A percentile compares a stretch with the other conserved stretches of the same genome.
Conservation (phyloP, 805 yeast species). For the Suhomyces pyralidae region DNA sequence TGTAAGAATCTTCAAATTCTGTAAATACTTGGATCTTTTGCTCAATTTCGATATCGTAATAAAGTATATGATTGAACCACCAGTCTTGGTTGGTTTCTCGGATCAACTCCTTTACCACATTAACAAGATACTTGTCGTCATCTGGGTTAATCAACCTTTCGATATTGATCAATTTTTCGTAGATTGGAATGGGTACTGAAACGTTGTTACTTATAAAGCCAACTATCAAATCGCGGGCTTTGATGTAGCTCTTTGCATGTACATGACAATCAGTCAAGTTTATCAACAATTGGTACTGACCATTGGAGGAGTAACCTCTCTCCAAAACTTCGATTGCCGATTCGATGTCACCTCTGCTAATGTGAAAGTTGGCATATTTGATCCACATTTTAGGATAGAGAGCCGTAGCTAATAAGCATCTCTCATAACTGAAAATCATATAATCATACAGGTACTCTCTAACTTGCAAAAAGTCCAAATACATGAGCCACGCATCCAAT, state of each 20-base stretch:
- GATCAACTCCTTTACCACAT: slow-evolving; percentile 29
- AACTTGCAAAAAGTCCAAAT: slow-evolving; percentile 52
- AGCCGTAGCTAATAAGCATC: slow-evolving; percentile 48
- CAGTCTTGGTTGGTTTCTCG: slow-evolving; percentile 30
- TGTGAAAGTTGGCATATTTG: slow-evolving; percentile 44
- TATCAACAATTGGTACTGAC: slow-evolving; percentile 27
- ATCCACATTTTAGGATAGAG: slow-evolving; percentile 49
- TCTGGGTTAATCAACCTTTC: slow-evolving; percentile 31
- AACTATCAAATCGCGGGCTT: slow-evolving; percentile 37
- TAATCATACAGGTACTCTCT: slow-evolving; percentile 20
- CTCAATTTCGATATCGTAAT: slow-evolving; percentile 19
- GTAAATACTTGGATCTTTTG: slow-evolving; percentile 20
- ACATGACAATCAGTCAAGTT: slow-evolving; percentile 46
- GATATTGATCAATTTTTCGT: slow-evolving; percentile 41
- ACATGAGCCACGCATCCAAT: slow-evolving; percentile 56
- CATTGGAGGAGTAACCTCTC: slow-evolving; percentile 30
- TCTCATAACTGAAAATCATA: slow-evolving; percentile 39
- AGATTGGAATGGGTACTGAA: slow-evolving; percentile 31
- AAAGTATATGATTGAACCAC: slow-evolving; percentile 32
- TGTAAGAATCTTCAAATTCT: slow-evolving; percentile 15
- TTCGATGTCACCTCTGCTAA: slow-evolving; percentile 21
- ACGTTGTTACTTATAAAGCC: slow-evolving; percentile 22
- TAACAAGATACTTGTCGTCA: slow-evolving; percentile 24
- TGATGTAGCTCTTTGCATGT: slow-evolving; percentile 28
- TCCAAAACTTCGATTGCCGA: slow-evolving; percentile 39